Evolutionary conservation across 345 rosid genomes (phyloP).

Genomic region (Mercurialis annua): DNA sequence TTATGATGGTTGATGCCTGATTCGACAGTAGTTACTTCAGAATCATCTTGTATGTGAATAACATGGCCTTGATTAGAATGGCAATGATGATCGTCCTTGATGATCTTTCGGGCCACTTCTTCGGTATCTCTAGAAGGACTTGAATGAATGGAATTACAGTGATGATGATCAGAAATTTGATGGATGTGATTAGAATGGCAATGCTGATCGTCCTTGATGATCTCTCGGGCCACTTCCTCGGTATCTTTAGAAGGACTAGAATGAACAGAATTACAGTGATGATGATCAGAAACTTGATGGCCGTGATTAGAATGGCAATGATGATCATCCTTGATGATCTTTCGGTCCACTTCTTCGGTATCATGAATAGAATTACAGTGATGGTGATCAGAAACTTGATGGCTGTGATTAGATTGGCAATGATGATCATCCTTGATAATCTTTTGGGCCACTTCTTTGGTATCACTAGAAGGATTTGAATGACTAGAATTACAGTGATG

Average conservation of each 20-base stretch:
- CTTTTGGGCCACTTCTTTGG: not conserved
- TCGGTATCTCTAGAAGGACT: constrained; percentile 6
- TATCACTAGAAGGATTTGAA: constrained; percentile 8
- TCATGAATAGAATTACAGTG: not conserved
- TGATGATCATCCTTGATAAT: not conserved
- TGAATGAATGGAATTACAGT: constrained; percentile 4
- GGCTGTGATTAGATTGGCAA: constrained; percentile 8
- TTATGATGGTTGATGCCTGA: not conserved
- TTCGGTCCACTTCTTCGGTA: not conserved
- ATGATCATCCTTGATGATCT: not conserved
- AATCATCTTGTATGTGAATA: not conserved
- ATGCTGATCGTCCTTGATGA: not conserved
- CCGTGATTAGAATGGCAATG: constrained; percentile 11
- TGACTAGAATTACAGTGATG: constrained; percentile 4
- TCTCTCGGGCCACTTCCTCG: not conserved
- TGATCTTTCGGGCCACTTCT: not conserved
- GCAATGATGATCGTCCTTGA: not conserved
- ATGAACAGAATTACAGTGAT: constrained; percentile 1
- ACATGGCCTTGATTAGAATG: constrained; percentile 5
- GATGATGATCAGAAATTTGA: not conserved
- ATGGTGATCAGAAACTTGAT: not conserved
- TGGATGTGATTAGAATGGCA: constrained; percentile 10
- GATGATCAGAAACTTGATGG: no score
- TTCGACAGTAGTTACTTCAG: constrained; percentile 10
- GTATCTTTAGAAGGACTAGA: constrained; percentile 6